These are phyloP conservation scores for Aspergillus egyptiacus DNA, from an alignment of 495 filamentous ascomycete genomes.

Conservation along the genomic window DNA sequence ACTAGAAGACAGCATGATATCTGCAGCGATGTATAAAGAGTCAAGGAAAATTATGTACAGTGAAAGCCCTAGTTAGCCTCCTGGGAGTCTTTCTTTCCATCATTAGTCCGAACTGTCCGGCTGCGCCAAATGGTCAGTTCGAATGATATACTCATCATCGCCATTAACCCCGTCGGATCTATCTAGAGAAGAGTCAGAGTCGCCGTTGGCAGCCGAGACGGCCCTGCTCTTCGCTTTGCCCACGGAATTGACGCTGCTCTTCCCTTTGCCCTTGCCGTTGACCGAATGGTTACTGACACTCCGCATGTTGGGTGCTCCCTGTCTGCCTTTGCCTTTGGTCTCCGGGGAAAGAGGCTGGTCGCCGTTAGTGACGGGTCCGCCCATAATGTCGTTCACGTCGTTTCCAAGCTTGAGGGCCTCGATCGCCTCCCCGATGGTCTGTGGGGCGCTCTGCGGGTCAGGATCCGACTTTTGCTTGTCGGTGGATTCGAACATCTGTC, in stretches of 20 bases:
- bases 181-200: constrained; percentile 38
- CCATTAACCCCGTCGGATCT: constrained; percentile 32
- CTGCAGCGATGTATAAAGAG: neutral
- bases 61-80: no score
- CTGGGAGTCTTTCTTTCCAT: no score
- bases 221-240: constrained; percentile 52
- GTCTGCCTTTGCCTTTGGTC: constrained; percentile 28
- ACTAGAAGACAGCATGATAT: neutral
- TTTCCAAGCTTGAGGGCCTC: constrained; percentile 31
- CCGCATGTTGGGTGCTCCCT: constrained; percentile 24
- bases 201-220: constrained; percentile 14
- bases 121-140: constrained; percentile 35
- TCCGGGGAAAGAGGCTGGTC: constrained; percentile 15
- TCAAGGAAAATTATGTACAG: neutral
- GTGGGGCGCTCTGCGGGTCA: constrained; percentile 22
- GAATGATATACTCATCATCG: constrained; percentile 46
- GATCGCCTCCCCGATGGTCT: constrained; percentile 36
- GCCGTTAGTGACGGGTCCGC: constrained; percentile 29
- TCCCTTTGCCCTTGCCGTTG: constrained; percentile 37
- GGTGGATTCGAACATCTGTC: constrained; percentile 68
- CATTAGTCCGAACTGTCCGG: constrained; percentile 12
- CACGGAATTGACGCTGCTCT: constrained; percentile 18
- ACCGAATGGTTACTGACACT: constrained; percentile 27
- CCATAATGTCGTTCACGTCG: constrained; percentile 13
- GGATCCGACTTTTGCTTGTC: constrained; percentile 37